Evolutionary conservation across 768 basidiomycete genomes (phyloP).

Genomic region (Calocera cornea): DNA sequence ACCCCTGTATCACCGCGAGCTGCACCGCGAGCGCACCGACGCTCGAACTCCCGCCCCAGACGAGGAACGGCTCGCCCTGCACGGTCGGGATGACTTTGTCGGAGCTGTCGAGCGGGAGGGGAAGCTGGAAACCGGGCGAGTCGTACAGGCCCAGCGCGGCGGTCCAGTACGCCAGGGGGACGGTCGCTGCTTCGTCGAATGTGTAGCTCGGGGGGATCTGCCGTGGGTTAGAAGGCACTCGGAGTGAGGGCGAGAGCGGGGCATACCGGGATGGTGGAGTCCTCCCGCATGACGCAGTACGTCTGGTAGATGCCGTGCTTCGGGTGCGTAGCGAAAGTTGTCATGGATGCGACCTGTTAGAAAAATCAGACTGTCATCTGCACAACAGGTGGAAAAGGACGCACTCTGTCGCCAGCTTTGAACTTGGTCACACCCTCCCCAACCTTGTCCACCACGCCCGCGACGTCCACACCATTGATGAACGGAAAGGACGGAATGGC

Average conservation of each 20-base stretch:
- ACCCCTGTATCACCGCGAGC: conserved; percentile 22
- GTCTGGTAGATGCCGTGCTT: background rate
- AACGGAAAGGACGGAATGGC: conserved; percentile 18
- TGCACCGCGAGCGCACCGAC: conserved; percentile 17
- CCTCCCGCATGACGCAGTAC: background rate
- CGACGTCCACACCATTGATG: conserved; percentile 9
- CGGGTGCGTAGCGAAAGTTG: conserved; percentile 1
- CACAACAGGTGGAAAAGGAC: conserved; percentile 15
- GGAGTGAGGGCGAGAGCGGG: background rate
- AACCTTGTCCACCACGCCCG: conserved; percentile 10
- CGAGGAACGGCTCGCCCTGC: background rate
- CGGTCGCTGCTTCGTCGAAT: conserved; percentile 36
- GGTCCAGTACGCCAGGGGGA: conserved; percentile 38
- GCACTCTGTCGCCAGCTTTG: conserved; percentile 10
- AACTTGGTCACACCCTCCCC: conserved; percentile 11
- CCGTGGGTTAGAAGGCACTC: background rate
- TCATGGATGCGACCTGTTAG: conserved; percentile 20
- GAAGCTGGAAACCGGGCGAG: background rate
- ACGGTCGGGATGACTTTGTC: background rate
- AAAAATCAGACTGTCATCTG: background rate
- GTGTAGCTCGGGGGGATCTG: conserved; percentile 37
- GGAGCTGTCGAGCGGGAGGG: background rate
- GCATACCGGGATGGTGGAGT: background rate
- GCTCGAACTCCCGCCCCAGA: background rate
- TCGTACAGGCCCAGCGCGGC: conserved; percentile 39